A percentile compares a stretch with the other conserved stretches of the same genome.
These are phyloP conservation scores for Chloranthus sessilifolius DNA, from an alignment of 164 flowering plant genomes.

Conservation along the genomic window DNA sequence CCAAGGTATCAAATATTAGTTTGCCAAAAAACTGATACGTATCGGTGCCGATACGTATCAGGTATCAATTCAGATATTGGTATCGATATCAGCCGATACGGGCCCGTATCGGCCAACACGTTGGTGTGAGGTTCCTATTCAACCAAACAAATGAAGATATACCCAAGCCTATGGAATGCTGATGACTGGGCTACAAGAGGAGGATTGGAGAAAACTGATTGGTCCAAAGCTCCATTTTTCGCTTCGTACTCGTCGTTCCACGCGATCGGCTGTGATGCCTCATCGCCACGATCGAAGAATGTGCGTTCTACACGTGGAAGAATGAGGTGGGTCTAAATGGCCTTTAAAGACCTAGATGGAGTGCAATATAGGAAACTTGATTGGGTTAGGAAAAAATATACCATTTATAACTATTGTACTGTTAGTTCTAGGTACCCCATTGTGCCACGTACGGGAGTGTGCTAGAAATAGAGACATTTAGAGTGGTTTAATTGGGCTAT, in stretches of 20 bases:
- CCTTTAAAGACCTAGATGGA: conserved; percentile 24
- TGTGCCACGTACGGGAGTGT: conserved; percentile 26
- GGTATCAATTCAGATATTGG: conserved; percentile 33
- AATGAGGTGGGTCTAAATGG: conserved; percentile 32
- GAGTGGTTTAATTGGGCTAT: too few species aligned
- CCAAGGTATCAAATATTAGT: too few species aligned
- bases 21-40: too few species aligned
- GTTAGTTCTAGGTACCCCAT: conserved; percentile 19
- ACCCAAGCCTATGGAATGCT: conserved; percentile 43
- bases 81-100: too few species aligned
- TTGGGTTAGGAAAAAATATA: conserved; percentile 19
- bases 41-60: too few species aligned
- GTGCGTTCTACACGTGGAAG: conserved; percentile 21
- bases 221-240: conserved; percentile 36
- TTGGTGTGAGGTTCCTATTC: conserved; percentile 37
- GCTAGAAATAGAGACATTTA: conserved; percentile 19
- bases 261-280: conserved; percentile 38
- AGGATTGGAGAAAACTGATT: conserved; percentile 39
- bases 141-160: conserved; percentile 43
- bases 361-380: conserved; percentile 14
- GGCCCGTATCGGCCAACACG: conserved; percentile 34
- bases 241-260: conserved; percentile 36
- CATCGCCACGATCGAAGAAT: conserved; percentile 11
- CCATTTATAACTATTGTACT: conserved; percentile 28
- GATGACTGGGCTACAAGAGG: conserved; percentile 52